A percentile compares a stretch with the other conserved stretches of the same genome.
phyloP scores from a whole-genome alignment of 1,284 basidiomycete genomes.

The Rhizoctonia solani region DNA sequence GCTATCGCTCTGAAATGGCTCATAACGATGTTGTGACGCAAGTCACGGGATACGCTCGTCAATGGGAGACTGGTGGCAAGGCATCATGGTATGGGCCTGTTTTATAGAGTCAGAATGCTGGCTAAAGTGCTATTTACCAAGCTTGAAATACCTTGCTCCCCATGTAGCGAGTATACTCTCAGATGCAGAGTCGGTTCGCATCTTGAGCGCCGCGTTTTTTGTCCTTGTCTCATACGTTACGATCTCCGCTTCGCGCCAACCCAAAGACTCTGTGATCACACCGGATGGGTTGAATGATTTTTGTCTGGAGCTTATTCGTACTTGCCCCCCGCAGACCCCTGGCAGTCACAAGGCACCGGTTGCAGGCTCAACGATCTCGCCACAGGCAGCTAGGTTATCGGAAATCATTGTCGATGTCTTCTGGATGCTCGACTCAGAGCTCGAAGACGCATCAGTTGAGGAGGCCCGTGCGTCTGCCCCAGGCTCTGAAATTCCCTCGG shows the following conservation, averaged over 20 bases:
- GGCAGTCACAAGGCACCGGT: not conserved
- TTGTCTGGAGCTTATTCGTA: constrained; percentile 1
- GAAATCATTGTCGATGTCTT: constrained; percentile 75
- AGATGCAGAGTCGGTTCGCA: constrained; percentile 7
- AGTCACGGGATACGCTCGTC: constrained; percentile 15
- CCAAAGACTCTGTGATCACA: not conserved
- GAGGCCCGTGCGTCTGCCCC: constrained; percentile 36
- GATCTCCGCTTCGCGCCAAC: constrained; percentile 6
- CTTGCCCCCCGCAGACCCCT: not conserved
- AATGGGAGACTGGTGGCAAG: constrained; percentile 31
- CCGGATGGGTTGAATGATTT: not conserved
- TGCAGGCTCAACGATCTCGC: not conserved
- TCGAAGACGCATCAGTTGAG: constrained; percentile 62
- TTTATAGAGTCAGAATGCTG: not conserved
- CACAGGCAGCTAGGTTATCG: constrained; percentile 14
- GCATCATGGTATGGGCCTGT: constrained; percentile 10
- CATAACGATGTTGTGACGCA: constrained; percentile 30
- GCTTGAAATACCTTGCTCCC: constrained; percentile 15
- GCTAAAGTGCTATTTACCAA: not conserved
- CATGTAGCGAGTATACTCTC: constrained; percentile 10
- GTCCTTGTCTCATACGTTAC: constrained; percentile 15
- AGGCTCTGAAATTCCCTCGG: constrained; percentile 40
- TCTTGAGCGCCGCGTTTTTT: constrained; percentile 34
- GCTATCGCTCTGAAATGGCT: constrained; percentile 8
- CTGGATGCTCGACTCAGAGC: constrained; percentile 74